These are phyloP conservation scores for Trypanosoma rangeli DNA, from an alignment of 208 protist species.

Conservation along the genomic window DNA sequence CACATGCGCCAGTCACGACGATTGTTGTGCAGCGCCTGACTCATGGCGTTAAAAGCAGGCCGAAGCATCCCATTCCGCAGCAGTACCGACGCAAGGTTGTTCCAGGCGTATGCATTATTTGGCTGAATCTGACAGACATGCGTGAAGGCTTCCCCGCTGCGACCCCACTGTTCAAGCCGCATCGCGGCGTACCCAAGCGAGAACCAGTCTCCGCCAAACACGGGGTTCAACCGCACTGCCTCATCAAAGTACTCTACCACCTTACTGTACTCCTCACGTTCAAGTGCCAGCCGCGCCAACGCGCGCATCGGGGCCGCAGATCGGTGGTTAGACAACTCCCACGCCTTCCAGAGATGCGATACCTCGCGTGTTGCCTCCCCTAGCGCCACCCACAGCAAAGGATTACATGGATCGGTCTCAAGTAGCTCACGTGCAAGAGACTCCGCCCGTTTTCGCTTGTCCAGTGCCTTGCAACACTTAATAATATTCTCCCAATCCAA, in stretches of 20 bases:
- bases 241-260: slow-evolving; percentile 91
- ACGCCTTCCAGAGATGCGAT: slow-evolving; percentile 85
- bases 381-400: slow-evolving; percentile 88
- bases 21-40: slow-evolving; percentile 86
- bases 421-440: slow-evolving; percentile 83
- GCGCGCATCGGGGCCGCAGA: slow-evolving; percentile 88
- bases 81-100: slow-evolving; percentile 89
- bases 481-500: slow-evolving; percentile 91
- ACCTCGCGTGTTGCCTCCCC: slow-evolving; percentile 89
- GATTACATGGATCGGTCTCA: slow-evolving; percentile 79
- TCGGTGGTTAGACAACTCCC: slow-evolving; percentile 82
- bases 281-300: slow-evolving; percentile 77
- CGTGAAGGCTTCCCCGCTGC: slow-evolving; percentile 86
- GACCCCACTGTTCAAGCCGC: slow-evolving; percentile 60
- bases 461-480: slow-evolving; percentile 86
- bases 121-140: slow-evolving; percentile 89
- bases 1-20: slow-evolving; percentile 90
- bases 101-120: slow-evolving; percentile 89
- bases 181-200: slow-evolving; percentile 84
- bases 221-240: slow-evolving; percentile 81
- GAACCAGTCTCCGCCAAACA: slow-evolving; percentile 93
- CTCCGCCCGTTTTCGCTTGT: slow-evolving; percentile 85
- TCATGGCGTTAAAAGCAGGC: slow-evolving; percentile 90
- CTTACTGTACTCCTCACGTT: slow-evolving; percentile 84
- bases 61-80: slow-evolving; percentile 74